Percentiles rank a stretch among this genome's conserved stretches.
Conservation (phyloP, 371 early-diverging fungal species). For the Mucor racemosus region DNA sequence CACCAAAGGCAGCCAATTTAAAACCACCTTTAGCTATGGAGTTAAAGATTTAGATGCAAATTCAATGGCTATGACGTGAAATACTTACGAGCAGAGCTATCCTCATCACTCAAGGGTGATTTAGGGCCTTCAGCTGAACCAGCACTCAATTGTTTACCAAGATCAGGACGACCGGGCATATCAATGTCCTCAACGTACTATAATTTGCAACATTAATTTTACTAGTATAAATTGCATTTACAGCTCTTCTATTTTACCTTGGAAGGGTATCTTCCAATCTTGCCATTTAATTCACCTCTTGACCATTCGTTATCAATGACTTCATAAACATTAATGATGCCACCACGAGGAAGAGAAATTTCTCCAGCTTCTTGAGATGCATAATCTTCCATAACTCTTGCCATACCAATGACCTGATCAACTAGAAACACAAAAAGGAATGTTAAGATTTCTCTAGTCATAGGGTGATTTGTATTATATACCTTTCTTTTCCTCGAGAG, state of each 20-base stretch:
- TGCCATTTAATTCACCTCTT: slow-evolving; percentile 72
- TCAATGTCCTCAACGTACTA: slow-evolving; percentile 46
- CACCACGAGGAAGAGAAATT: slow-evolving; percentile 67
- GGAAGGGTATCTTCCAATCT: slow-evolving; percentile 70
- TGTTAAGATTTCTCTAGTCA: background rate
- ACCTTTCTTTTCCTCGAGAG: slow-evolving; percentile 26
- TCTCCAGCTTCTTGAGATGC: slow-evolving; percentile 72
- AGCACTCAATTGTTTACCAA: slow-evolving; percentile 27
- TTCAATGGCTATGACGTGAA: background rate
- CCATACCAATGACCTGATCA: slow-evolving; percentile 52
- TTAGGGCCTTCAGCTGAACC: slow-evolving; percentile 3
- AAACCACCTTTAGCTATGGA: slow-evolving; percentile 41
- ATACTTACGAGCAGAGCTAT: slow-evolving; percentile 28
- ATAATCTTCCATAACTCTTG: slow-evolving; percentile 72
- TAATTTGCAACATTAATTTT: background rate
- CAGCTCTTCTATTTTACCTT: slow-evolving; percentile 43
- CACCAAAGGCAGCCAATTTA: slow-evolving; percentile 77
- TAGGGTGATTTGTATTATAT: background rate
- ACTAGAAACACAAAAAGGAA: background rate
- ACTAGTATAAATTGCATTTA: background rate
- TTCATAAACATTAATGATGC: slow-evolving; percentile 68
- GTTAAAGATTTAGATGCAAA: background rate
- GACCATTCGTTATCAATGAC: slow-evolving; percentile 71
- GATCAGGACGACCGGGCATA: slow-evolving; percentile 53
- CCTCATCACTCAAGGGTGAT: slow-evolving; percentile 29